These are phyloP conservation scores for Neurospora terricola DNA, from an alignment of 495 filamentous ascomycete genomes.

Conservation along the genomic window DNA sequence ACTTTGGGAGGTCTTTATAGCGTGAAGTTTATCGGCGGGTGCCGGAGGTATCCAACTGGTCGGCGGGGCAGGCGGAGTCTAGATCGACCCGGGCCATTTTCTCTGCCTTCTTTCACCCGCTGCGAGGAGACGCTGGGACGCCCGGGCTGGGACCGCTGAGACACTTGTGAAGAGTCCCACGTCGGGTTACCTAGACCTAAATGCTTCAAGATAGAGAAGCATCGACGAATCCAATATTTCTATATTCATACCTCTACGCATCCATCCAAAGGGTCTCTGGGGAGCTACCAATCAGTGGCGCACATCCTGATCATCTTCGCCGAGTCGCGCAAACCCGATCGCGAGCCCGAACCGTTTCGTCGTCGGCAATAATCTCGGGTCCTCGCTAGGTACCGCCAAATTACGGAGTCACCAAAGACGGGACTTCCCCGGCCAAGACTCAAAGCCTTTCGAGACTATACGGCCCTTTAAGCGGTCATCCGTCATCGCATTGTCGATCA, in stretches of 20 bases:
- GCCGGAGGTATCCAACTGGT: background rate
- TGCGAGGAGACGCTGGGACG: background rate
- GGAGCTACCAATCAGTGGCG: background rate
- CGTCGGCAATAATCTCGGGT: background rate
- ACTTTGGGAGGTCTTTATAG: background rate
- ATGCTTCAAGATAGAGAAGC: background rate
- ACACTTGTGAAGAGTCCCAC: background rate
- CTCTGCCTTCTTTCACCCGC: background rate
- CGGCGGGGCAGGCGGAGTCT: background rate
- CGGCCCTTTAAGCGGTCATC: background rate
- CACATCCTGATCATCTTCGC: background rate
- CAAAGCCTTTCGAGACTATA: background rate
- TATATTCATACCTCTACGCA: background rate
- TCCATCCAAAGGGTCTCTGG: background rate
- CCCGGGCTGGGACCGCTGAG: background rate
- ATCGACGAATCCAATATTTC: background rate
- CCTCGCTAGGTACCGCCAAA: background rate
- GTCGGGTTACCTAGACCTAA: background rate
- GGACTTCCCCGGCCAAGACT: background rate
- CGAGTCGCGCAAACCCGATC: background rate
- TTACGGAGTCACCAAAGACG: background rate
- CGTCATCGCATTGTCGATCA: background rate
- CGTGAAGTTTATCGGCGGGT: background rate
- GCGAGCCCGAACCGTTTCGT: background rate
- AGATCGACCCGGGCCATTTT: background rate